Percentiles rank a stretch among this genome's conserved stretches.
phyloP scores from a whole-genome alignment of 1,284 basidiomycete genomes.

The Ganoderma sinense region DNA sequence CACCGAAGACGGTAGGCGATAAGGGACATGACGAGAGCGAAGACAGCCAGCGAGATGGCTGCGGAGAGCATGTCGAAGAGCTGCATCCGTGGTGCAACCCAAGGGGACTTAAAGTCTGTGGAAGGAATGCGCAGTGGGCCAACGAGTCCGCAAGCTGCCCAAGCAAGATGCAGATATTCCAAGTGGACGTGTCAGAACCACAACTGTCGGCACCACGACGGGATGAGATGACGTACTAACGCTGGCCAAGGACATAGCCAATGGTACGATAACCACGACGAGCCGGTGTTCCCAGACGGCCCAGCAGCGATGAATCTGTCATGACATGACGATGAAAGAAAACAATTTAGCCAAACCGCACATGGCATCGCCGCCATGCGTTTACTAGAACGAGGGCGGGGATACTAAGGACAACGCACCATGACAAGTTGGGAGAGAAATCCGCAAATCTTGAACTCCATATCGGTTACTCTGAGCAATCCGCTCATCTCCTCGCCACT shows the following conservation, averaged over 20 bases:
- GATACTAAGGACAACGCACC: conserved; percentile 8
- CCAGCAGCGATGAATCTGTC: conserved; percentile 31
- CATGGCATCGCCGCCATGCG: background rate
- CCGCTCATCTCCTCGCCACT: conserved; percentile 23
- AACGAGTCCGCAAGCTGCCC: conserved; percentile 20
- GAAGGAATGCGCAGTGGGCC: conserved; percentile 12
- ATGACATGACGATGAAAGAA: background rate
- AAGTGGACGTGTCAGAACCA: background rate
- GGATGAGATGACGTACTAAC: conserved; percentile 20
- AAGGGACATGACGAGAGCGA: conserved; percentile 16
- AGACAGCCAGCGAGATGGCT: conserved; percentile 18
- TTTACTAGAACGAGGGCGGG: background rate
- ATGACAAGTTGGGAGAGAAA: conserved; percentile 28
- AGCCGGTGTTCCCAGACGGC: conserved; percentile 24
- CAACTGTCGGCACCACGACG: background rate
- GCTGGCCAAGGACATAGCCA: conserved; percentile 16
- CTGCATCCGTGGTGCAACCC: conserved; percentile 22
- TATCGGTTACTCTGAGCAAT: conserved; percentile 20
- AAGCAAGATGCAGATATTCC: background rate
- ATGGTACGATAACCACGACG: conserved; percentile 20
- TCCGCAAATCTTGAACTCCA: conserved; percentile 13
- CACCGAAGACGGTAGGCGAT: conserved; percentile 23
- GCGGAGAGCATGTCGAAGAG: conserved; percentile 23
- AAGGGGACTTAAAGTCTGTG: conserved; percentile 22
- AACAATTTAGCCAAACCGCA: background rate